Evolutionary conservation across 176 grass and related monocot genomes (phyloP).

Genomic region (Tillandsia fasciculata): DNA sequence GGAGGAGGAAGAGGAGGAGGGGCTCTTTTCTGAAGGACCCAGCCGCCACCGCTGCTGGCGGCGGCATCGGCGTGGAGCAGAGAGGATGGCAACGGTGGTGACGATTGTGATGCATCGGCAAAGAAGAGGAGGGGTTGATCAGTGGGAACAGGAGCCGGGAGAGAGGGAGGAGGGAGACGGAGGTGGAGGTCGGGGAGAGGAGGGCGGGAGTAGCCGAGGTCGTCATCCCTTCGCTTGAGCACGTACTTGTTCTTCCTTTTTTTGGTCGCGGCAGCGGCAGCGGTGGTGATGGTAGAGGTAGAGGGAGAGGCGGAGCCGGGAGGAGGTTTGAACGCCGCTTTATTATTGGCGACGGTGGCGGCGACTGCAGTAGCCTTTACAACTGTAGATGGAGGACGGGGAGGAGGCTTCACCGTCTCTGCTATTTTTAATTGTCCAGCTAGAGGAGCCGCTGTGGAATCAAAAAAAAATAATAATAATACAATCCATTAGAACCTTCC

Average conservation of each 20-base stretch:
- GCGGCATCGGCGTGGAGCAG: slow-evolving; percentile 7
- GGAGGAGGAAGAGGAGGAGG: neutral
- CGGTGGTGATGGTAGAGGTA: neutral
- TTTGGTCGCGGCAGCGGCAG: neutral
- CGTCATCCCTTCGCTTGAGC: slow-evolving; percentile 74
- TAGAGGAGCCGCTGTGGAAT: slow-evolving; percentile 24
- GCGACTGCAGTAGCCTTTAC: no score
- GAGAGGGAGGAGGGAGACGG: neutral
- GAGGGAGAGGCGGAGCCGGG: slow-evolving; percentile 11
- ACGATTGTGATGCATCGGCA: slow-evolving; percentile 18
- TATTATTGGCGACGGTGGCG: neutral
- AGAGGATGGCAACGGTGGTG: no score
- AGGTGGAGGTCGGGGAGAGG: slow-evolving; percentile 4
- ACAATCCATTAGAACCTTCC: no score
- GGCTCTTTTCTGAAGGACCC: slow-evolving; percentile 30
- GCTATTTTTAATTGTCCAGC: slow-evolving; percentile 26
- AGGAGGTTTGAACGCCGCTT: slow-evolving; percentile 1
- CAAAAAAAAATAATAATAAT: neutral
- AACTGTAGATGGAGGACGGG: no score
- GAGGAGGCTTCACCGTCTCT: slow-evolving; percentile 7
- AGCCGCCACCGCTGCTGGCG: slow-evolving; percentile 13
- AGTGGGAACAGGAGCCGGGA: neutral
- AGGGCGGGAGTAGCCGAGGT: neutral
- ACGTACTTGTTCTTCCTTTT: slow-evolving; percentile 78
- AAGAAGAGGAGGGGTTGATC: neutral